A percentile compares a stretch with the other conserved stretches of the same genome.
phyloP scores from a whole-genome alignment of 305 asterid genomes.

The Solanum hybrid region DNA sequence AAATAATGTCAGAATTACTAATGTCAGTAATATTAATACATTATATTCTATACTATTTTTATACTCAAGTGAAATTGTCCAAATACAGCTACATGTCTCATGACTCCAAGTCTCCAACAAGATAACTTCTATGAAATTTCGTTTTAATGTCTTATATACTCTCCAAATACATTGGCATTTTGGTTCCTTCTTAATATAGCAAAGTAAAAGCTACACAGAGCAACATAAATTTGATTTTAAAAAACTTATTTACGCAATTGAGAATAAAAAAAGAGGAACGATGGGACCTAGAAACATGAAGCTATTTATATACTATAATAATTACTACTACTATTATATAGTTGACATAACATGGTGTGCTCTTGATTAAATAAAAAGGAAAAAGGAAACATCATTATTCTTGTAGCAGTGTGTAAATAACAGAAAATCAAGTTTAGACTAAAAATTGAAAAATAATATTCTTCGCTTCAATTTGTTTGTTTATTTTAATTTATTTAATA shows the following conservation, averaged over 20 bases:
- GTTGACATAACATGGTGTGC: neutral
- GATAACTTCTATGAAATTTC: neutral
- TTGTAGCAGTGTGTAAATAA: neutral
- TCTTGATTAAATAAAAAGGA: neutral
- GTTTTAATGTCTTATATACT: neutral
- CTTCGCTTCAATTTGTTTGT: neutral
- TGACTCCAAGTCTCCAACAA: neutral
- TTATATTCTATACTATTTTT: too few species aligned
- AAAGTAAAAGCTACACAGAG: neutral
- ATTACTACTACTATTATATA: neutral
- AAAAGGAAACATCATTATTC: neutral
- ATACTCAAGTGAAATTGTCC: neutral
- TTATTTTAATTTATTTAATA: too few species aligned
- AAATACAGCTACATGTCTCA: neutral
- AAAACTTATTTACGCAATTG: neutral
- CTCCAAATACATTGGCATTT: neutral
- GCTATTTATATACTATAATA: neutral
- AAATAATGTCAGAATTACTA: neutral
- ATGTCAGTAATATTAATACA: neutral
- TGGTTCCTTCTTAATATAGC: neutral
- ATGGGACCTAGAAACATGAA: neutral
- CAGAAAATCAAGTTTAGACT: neutral
- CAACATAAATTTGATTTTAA: neutral
- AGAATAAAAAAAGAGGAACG: neutral
- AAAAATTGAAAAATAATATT: neutral